Percentiles rank a stretch among this genome's conserved stretches.
Conservation (phyloP, 805 yeast genomes). For the Hyphopichia homilentoma region DNA sequence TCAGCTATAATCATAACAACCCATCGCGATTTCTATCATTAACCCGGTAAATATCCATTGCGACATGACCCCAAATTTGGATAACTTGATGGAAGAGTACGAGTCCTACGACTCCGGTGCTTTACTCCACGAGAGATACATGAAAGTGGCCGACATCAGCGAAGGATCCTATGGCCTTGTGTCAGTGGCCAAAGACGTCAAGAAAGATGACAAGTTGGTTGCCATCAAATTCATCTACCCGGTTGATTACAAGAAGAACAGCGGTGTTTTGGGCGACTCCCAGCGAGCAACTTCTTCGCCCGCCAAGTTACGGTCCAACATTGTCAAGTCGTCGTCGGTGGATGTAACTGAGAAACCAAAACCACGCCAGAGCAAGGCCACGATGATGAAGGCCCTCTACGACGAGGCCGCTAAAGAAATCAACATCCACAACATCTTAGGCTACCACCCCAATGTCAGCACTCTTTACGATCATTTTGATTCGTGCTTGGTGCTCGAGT, state of each 20-base stretch:
- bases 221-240: conserved; percentile 86
- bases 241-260: conserved; percentile 34
- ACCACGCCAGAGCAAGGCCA: conserved; percentile 9
- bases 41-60: too few relatives aligned
- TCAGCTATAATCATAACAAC: too few relatives aligned
- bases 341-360: not conserved
- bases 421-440: conserved; percentile 58
- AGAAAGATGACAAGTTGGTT: conserved; percentile 46
- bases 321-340: conserved; percentile 1
- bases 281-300: conserved; percentile 33
- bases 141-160: conserved; percentile 69
- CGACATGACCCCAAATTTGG: too few relatives aligned
- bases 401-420: conserved; percentile 69
- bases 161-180: conserved; percentile 95
- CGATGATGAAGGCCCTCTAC: conserved; percentile 29
- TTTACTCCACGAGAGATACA: conserved; percentile 60
- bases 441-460: conserved; percentile 45
- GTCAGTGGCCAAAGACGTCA: conserved; percentile 74
- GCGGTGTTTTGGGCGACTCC: conserved; percentile 11
- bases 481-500: conserved; percentile 61
- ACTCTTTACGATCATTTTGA: conserved; percentile 48
- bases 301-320: conserved; percentile 24
- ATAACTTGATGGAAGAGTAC: conserved; percentile 41
- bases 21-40: too few relatives aligned
- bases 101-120: conserved; percentile 35